Percentiles rank a stretch among this genome's conserved stretches.
phyloP scores from a whole-genome alignment of 2,329 filamentous ascomycete species.

The Pestalotiopsis sp. region DNA sequence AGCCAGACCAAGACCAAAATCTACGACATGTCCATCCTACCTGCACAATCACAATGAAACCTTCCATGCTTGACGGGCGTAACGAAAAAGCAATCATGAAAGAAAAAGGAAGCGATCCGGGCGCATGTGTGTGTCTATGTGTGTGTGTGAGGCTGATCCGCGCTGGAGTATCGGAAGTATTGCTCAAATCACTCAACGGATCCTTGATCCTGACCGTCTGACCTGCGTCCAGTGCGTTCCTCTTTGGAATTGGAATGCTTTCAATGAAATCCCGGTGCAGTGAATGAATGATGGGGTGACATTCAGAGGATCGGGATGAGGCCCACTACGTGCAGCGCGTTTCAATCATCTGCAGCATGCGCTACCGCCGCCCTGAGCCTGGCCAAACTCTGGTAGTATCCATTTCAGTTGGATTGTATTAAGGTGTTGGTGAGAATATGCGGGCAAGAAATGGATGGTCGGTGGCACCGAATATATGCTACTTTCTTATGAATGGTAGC shows the following conservation, averaged over 20 bases:
- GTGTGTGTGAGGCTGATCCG: slow-evolving; percentile 1
- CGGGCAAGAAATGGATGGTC: background rate
- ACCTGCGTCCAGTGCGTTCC: background rate
- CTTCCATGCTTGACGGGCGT: slow-evolving; percentile 13
- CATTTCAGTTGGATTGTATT: background rate
- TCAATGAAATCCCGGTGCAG: background rate
- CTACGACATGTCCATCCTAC: background rate
- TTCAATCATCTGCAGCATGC: background rate
- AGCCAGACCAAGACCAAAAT: background rate
- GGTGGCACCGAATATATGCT: background rate
- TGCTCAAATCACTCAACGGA: slow-evolving; percentile 1
- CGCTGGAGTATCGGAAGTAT: slow-evolving; percentile 3
- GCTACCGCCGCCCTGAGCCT: background rate
- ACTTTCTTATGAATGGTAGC: background rate
- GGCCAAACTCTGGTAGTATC: background rate
- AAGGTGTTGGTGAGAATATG: background rate
- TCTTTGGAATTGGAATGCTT: background rate
- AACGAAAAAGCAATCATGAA: background rate
- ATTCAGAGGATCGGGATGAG: background rate
- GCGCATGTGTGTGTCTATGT: background rate
- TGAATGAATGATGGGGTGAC: background rate
- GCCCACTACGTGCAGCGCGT: background rate
- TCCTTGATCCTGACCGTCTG: slow-evolving; percentile 8
- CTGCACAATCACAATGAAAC: slow-evolving; percentile 5
- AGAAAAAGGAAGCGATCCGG: background rate